These are phyloP conservation scores for Colletotrichum somersetense DNA, from an alignment of 2,329 filamentous ascomycete genomes.

Conservation along the genomic window DNA sequence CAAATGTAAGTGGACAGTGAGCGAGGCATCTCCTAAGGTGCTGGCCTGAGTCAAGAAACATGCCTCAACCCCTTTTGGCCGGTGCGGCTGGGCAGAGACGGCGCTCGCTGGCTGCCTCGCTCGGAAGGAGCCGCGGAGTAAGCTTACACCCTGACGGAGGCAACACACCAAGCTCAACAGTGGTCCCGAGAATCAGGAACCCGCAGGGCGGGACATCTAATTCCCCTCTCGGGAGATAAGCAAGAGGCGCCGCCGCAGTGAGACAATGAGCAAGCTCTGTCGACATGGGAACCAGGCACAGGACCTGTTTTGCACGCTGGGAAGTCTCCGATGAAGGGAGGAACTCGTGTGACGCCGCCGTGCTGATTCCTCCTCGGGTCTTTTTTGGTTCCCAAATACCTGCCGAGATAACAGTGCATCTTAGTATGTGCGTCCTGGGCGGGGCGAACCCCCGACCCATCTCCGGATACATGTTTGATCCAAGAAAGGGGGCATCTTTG, in stretches of 20 bases:
- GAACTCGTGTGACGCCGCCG: neutral
- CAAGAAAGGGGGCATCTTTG: neutral
- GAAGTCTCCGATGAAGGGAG: neutral
- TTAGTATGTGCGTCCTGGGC: neutral
- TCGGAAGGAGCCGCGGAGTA: neutral
- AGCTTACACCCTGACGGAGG: neutral
- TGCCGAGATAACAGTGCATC: neutral
- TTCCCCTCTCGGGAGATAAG: neutral
- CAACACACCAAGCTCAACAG: neutral
- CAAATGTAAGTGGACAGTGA: neutral
- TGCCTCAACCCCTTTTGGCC: neutral
- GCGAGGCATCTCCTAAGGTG: neutral
- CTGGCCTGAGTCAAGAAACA: neutral
- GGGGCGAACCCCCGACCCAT: too few species aligned
- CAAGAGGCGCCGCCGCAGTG: neutral
- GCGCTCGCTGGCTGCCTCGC: too few species aligned
- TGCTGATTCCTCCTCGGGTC: too few species aligned
- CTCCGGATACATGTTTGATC: neutral
- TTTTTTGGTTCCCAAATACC: too few species aligned
- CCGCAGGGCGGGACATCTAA: neutral
- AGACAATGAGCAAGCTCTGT: neutral
- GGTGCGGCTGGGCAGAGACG: too few species aligned
- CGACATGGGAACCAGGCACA: neutral
- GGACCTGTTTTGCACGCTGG: neutral
- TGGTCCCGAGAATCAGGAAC: conserved; percentile 9